Evolutionary conservation across 2,329 filamentous ascomycete species (phyloP), one percentile per base, ranked within the genome.

Genomic region (Epichloe brachyelytri): DNA sequence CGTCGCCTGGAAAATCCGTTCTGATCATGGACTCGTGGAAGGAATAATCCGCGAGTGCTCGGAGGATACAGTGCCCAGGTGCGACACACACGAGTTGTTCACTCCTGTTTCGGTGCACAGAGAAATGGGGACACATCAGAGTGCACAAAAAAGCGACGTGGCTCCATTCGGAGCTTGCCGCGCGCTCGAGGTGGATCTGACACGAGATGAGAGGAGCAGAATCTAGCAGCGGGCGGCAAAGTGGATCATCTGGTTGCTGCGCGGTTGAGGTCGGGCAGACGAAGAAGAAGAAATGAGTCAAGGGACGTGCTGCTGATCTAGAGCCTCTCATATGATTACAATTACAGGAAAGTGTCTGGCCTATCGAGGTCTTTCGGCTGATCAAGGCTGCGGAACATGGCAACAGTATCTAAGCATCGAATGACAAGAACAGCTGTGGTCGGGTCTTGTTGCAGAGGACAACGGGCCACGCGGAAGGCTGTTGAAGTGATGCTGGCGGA

Each of bases 101-200:
- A 33, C 30, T 43, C 48, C 37, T 37, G 26, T 30, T 11, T 10
- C 40, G 33, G 19, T 37, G 17, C 19, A 44, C 40, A 49, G 33
- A 43, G 40, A 37, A 43, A 43, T 19, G 19, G 22, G 48, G 48
- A 44, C 39, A 43, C 48, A 49, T 43, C 30, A 30, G 37, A 47
- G 44, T 40, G 43, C 44, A 46, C 43, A 39, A 17, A 19, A 39
- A 22, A 34, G 45, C 44, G 34, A 53, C 51, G 51, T 53, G 51
- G 51, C 48, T 48, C 51, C 51, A 53, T 44, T 46, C 51, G 51
- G 51, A 51, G 39, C 33, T 51, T 53, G 43, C 48, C 48, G 48
- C 51, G 48, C 36, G 39, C 39, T 33, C 3, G 7, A 15, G 37
- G 51, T 50, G 51, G 51, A 50, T 46, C 47, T 33, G 22, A 46